Evolutionary conservation across 257 asterid species (phyloP).

Genomic region (Primulina tabacum): DNA sequence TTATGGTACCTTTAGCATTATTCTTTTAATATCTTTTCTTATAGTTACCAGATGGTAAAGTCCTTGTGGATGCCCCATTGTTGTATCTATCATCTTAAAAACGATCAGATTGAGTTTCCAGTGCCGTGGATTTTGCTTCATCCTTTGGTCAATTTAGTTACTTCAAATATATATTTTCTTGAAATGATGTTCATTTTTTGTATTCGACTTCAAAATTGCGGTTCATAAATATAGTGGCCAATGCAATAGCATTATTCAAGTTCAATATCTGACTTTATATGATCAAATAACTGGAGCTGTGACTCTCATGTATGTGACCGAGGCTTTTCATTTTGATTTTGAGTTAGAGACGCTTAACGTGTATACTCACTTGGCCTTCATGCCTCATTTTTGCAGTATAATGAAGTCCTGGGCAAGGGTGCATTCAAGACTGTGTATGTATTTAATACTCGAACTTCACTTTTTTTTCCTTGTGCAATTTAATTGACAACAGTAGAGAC

Average conservation of each 20-base stretch:
- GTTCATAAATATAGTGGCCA: too few species aligned
- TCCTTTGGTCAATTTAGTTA: background rate
- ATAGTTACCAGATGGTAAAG: background rate
- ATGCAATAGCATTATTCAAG: background rate
- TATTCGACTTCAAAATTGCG: background rate
- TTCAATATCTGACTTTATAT: background rate
- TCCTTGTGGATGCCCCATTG: background rate
- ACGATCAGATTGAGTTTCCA: background rate
- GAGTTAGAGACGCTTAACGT: background rate
- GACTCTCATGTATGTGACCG: background rate
- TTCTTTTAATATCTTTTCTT: background rate
- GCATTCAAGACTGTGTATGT: constrained; percentile 84
- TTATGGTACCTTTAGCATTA: too few species aligned
- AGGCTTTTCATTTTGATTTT: background rate
- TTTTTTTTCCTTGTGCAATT: constrained; percentile 6
- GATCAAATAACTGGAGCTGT: background rate
- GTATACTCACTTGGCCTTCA: background rate
- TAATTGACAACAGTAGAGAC: background rate
- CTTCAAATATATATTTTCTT: background rate
- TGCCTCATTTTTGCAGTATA: constrained; percentile 48
- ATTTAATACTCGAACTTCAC: constrained; percentile 12
- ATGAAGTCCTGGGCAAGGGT: constrained; percentile 75
- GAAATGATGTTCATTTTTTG: background rate
- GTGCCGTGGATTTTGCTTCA: background rate
- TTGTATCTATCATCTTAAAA: background rate